Percentiles rank a stretch among this genome's conserved stretches.
phyloP scores from a whole-genome alignment of 768 basidiomycete species.

The Ramaria rubella region DNA sequence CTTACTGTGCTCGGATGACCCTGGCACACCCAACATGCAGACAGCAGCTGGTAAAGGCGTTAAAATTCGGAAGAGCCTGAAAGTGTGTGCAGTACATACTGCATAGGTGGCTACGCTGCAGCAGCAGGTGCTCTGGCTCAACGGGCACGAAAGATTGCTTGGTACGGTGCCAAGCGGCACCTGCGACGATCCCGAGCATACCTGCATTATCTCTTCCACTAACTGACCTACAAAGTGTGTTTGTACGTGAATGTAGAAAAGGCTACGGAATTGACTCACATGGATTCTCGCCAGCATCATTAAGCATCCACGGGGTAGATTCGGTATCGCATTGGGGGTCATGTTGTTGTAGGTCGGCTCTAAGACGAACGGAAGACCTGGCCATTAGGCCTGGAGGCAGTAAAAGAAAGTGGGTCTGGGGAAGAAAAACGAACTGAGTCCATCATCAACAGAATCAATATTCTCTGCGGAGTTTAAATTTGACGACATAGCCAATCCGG shows the following conservation, averaged over 20 bases:
- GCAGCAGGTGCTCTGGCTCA: background rate
- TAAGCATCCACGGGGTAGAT: background rate
- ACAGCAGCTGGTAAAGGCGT: constrained; percentile 3
- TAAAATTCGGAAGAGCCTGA: background rate
- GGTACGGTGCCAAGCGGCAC: background rate
- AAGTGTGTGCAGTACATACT: background rate
- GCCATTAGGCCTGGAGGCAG: background rate
- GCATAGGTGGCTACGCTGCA: constrained; percentile 1
- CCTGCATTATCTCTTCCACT: background rate
- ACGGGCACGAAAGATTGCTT: background rate
- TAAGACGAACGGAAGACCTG: background rate
- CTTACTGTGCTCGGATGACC: background rate
- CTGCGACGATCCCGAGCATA: background rate
- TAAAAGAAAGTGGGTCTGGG: background rate
- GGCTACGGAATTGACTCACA: background rate
- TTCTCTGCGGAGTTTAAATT: no score
- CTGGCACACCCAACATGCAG: constrained; percentile 5
- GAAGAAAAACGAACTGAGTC: no score
- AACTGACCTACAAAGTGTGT: background rate
- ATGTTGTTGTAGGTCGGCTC: background rate
- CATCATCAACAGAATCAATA: no score
- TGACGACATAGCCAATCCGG: no score
- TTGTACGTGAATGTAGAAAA: background rate
- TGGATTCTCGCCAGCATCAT: background rate
- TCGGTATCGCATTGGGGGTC: background rate